Evolutionary conservation across 2,329 filamentous ascomycete species (phyloP), one percentile per base, ranked within the genome.

Genomic region (Fusarium stilboides): DNA sequence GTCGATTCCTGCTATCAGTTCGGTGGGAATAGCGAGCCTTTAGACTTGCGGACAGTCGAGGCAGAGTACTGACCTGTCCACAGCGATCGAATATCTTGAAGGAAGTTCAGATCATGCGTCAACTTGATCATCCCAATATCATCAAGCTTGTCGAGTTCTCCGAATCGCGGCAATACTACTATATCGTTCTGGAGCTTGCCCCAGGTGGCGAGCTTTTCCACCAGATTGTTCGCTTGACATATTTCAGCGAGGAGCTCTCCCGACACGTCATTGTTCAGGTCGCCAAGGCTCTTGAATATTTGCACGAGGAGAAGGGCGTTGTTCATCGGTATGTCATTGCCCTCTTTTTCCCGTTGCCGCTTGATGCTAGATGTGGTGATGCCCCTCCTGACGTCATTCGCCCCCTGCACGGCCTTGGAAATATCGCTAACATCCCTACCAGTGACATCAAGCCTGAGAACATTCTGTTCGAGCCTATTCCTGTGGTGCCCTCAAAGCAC

Each of bases 381-480:
- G 63, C 72, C 72, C 73, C 73, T 74, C 73, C 71, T 74, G 69
- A 76, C 72, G 73, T 75, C 73, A 75, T 72, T 59, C 51, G 58
- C 65, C 59, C 59, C 53, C 67, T 71, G 54, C 62, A 67, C 63
- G 54, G 45, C 47, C 58, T 60, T 69, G 49, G 56, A 65, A 66
- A 47, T 15, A 42, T 52, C 40, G 45, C 74, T 75, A 49, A 76
- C 58, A 53, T 46, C 63, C 57, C 61, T 51, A 43, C 59, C 76
- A 98, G 94, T 80, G 94, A 98, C 78, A 99, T 99, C 82, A 99
- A 99, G 81, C 96, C 96, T 0, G 96, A 99, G 81, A 99, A 99
- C 76, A 89, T 99, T 57, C 85, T 99, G 5, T 99, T 98, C 81
- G 93, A 93, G 73, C 95, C 94, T 6, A 92, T 91, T 62, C 91